Percentiles rank a stretch among this genome's conserved stretches.
phyloP scores from a whole-genome alignment of 2,329 filamentous ascomycete species.

The Fusarium avenaceum region DNA sequence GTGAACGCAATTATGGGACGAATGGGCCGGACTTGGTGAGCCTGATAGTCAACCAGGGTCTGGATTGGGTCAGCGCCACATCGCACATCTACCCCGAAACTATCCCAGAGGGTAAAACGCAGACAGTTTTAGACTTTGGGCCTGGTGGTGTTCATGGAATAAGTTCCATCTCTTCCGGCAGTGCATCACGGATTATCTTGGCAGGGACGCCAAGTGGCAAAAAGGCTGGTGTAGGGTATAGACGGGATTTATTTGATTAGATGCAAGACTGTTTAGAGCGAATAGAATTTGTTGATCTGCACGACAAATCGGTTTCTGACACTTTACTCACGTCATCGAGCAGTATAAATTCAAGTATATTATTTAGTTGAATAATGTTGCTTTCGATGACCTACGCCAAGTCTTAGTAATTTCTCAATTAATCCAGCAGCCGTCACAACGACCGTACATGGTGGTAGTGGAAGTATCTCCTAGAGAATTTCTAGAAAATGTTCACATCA shows the following conservation, averaged over 20 bases:
- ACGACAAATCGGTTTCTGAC: too few species aligned
- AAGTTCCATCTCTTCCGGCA: slow-evolving; percentile 1
- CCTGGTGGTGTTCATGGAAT: slow-evolving; percentile 22
- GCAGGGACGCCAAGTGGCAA: slow-evolving; percentile 7
- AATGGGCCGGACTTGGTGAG: slow-evolving; percentile 9
- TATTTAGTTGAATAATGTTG: not conserved
- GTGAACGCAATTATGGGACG: not conserved
- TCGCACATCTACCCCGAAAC: not conserved
- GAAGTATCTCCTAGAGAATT: too few species aligned
- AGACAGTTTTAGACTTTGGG: slow-evolving; percentile 16
- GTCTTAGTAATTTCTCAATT: too few species aligned
- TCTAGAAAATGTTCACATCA: not conserved
- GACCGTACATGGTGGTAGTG: too few species aligned
- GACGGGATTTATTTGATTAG: slow-evolving; percentile 13
- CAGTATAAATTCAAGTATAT: not conserved
- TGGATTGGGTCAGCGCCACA: slow-evolving; percentile 18
- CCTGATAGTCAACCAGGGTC: slow-evolving; percentile 7
- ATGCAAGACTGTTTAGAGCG: too few species aligned
- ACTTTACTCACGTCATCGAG: not conserved
- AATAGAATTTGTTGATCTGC: too few species aligned
- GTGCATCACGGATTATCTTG: slow-evolving; percentile 3
- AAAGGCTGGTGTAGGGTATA: slow-evolving; percentile 12
- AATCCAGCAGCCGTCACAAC: too few species aligned
- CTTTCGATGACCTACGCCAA: not conserved
- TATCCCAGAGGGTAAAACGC: not conserved